Percentiles rank a stretch among this genome's conserved stretches.
These are phyloP conservation scores for Coccomyxa sp. DNA, from an alignment of 139 green algal species.

Conservation along the genomic window DNA sequence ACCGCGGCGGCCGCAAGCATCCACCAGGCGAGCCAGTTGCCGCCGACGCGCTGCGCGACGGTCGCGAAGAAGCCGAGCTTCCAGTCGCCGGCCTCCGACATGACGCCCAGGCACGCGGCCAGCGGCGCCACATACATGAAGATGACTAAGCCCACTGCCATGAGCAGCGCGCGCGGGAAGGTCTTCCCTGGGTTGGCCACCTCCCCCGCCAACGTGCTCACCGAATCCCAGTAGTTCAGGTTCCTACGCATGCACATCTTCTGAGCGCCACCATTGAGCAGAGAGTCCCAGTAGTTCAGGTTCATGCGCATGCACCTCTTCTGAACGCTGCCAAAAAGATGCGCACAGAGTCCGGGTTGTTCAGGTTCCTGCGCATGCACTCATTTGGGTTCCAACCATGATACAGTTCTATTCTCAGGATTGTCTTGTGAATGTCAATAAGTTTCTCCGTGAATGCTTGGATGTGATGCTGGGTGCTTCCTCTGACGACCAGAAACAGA, in stretches of 20 bases:
- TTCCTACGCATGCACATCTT: conserved; percentile 42
- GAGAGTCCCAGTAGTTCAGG: conserved; percentile 89
- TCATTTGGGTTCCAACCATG: too few relatives aligned
- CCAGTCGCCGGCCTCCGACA: conserved; percentile 52
- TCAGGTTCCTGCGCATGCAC: conserved; percentile 79
- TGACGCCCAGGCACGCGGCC: conserved; percentile 72
- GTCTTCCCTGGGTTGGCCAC: conserved; percentile 66
- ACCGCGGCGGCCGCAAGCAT: conserved; percentile 79
- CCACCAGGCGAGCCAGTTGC: conserved; percentile 79
- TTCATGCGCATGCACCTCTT: conserved; percentile 64
- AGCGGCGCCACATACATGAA: conserved; percentile 70
- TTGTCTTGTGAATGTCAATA: too few relatives aligned
- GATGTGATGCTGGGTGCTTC: too few relatives aligned
- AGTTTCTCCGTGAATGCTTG: too few relatives aligned
- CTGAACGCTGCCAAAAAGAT: too few relatives aligned
- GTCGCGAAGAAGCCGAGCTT: conserved; percentile 79
- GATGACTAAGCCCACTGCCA: conserved; percentile 67
- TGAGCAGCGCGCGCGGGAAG: conserved; percentile 79
- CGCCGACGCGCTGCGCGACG: conserved; percentile 75
- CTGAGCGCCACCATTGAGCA: conserved; percentile 56
- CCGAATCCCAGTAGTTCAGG: conserved; percentile 89
- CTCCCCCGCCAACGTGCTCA: conserved; percentile 88
- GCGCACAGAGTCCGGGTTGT: conserved; percentile 86
- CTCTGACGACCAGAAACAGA: too few relatives aligned
- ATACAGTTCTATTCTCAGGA: too few relatives aligned